These are phyloP conservation scores for Garcia nutans DNA, from an alignment of 345 rosid species.

Conservation along the genomic window DNA sequence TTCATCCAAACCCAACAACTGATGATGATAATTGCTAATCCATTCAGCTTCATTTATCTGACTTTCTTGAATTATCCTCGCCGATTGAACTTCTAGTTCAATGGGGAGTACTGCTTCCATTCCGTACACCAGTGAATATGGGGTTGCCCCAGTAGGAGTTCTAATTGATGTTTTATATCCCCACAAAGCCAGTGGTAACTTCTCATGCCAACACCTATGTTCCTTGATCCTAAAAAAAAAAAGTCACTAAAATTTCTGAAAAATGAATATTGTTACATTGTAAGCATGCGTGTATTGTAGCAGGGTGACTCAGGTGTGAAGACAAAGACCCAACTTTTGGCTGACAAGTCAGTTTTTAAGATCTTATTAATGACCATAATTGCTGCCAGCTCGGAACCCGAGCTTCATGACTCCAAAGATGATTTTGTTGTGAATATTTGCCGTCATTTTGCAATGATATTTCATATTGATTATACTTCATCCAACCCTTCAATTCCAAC, in stretches of 20 bases:
- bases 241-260: not conserved
- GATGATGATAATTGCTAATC: too few species aligned
- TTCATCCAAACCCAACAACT: too few species aligned
- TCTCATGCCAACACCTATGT: too few species aligned
- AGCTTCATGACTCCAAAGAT: conserved; percentile 69
- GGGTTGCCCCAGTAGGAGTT: too few species aligned
- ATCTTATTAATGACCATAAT: conserved; percentile 74
- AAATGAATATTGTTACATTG: not conserved
- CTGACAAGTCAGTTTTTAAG: conserved; percentile 98
- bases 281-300: conserved; percentile 16
- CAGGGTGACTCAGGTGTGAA: conserved; percentile 98
- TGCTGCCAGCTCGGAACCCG: conserved; percentile 84
- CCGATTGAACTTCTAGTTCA: too few species aligned
- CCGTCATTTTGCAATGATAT: conserved; percentile 91
- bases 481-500: conserved; percentile 49
- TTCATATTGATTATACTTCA: conserved; percentile 65
- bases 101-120: too few species aligned
- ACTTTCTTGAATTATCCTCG: too few species aligned
- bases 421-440: conserved; percentile 80
- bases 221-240: too few species aligned
- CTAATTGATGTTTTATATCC: too few species aligned
- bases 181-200: too few species aligned
- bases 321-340: conserved; percentile 98
- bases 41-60: too few species aligned
- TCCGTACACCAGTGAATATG: too few species aligned